Base-by-base conservation (phyloP, 75 land plant species). In the Picea glauca region DNA sequence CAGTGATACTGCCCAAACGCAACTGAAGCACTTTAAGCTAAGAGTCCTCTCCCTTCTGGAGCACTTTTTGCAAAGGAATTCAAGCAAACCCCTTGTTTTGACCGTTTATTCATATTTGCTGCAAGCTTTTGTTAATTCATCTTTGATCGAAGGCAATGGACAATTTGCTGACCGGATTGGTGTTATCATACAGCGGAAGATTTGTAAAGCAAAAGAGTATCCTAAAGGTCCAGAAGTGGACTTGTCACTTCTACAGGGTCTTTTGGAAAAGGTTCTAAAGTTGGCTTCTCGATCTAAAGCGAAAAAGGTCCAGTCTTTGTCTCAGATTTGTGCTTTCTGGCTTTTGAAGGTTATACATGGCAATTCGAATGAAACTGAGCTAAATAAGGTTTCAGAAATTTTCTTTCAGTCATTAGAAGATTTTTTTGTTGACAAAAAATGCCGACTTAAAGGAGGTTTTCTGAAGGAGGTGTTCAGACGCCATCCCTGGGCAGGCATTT, bases 41-140 rank as follows among this genome's bases (percentile, higher is more conserved):
- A 88, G 98, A 30, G 94, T 97, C 2, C 93, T 97, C 20, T 86
- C 95, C 33, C 80, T 97, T 72, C 84, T 97, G 77, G 95, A 95
- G 79, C 85, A 84, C 62, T 97, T 85, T 84, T 74, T 95, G n/a
- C 92, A 89, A 8, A 92, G 88, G 76, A 88, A 97, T 78, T 87
- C 91, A 82, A 92, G 85, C 57, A 91, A 86, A 62, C 80, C 90
- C 13, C 85, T 91, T 79, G 91, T 87, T 26, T 64, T 95, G 80
- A 78, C 62, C 5, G 85, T 90, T 3, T 86, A 84, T 73, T 86
- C 93, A 31, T 77, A 79, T 78, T 72, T 97, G 61, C 85, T 87
- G 33, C 92, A 85, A 74, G 92, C 90, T 8, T 90, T 87, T 79
- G 82, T 90, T 1, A 86, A 85, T 62, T 86, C 91, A 43, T 81